Evolutionary conservation across 2,329 filamentous ascomycete species (phyloP), one percentile per base, ranked within the genome.

Genomic region (Hypocrella siamensis): DNA sequence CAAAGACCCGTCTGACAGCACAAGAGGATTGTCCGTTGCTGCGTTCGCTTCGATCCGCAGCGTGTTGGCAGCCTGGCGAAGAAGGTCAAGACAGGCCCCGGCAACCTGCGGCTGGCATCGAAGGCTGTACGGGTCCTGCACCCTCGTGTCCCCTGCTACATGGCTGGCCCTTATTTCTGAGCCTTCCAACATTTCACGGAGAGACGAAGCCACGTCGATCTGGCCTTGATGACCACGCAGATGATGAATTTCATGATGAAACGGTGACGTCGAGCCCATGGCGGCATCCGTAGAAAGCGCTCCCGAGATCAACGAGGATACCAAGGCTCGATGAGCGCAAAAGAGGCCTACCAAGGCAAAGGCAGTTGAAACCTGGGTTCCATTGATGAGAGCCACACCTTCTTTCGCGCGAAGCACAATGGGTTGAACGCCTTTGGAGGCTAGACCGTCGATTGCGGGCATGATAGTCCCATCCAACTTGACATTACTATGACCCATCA

Each of bases 121-220:
- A 17, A 28, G n/a, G 17, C 27, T 28, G 16, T 28, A 28, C 3
- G 27, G 27, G n/a, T 28, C 27, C 15, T 28, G 27, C 16, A 28
- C 27, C 15, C 27, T 17, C 9, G 27, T 19, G 27, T 28, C 27
- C 8, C 15, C 15, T 16, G 11, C 10, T n/a, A 28, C 7, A 15
- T 28, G 27, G 27, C 27, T 28, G 27, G n/a, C 27, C 6, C 27
- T n/a, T n/a, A 28, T 28, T 16, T 28, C 27, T n/a, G 27, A 28
- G 27, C 27, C 16, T 17, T 17, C 15, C 14, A 28, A 6, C 9
- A 28, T n/a, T 17, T n/a, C 27, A 28, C 27, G 15, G 6, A 28
- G 27, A 10, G 27, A 28, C 16, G 16, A 16, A 17, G 27, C 27
- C 5, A 28, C 27, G 17, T 28, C 27, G 15, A 28, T 28, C n/a